Evolutionary conservation across 2,329 filamentous ascomycete genomes (phyloP), one percentile per base, ranked within the genome.

Genomic region (Didymella arachidicola): DNA sequence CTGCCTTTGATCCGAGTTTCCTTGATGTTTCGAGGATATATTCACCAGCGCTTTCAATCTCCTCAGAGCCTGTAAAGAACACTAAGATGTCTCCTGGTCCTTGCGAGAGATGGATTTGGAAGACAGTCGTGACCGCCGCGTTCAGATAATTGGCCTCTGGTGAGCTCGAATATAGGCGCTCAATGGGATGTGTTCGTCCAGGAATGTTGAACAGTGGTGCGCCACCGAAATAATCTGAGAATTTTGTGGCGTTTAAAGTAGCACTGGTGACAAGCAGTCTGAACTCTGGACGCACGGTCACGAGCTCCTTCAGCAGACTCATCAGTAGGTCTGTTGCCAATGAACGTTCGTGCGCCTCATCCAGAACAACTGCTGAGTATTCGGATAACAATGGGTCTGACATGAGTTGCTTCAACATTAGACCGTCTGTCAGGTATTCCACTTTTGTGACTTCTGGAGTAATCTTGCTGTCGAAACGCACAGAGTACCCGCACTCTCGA

Each of bases 351-450:
- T 99, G 95, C 0, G 95, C 95, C 76, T 99, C 95, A 73, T 99
- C 95, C 56, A 99, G 94, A 89, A 99, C 97, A 62, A 99, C 79
- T 12, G 89, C 91, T 5, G 91, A 91, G 69, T 98, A 98, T 16
- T 87, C 87, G 1, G 87, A 85, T 6, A 98, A 81, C 65, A 94
- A 88, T 0, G 94, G 93, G 70, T 96, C 92, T 0, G 92, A 94
- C 79, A 97, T 86, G 64, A 97, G 90, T 73, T 97, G 92, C 72
- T 93, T 85, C 29, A 98, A 81, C 38, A 98, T 81, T 90, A 98
- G 96, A 73, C 95, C 95, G 71, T 99, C 95, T 0, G 95, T 99
- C 90, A 96, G 94, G 78, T 97, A 98, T 77, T 97, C 96, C 53
- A 99, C 79, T 7, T 94, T 83, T 0, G 95, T 98, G 96, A 70